These are phyloP conservation scores for Tremella fuciformis DNA, from an alignment of 768 basidiomycete species.

Conservation along the genomic window DNA sequence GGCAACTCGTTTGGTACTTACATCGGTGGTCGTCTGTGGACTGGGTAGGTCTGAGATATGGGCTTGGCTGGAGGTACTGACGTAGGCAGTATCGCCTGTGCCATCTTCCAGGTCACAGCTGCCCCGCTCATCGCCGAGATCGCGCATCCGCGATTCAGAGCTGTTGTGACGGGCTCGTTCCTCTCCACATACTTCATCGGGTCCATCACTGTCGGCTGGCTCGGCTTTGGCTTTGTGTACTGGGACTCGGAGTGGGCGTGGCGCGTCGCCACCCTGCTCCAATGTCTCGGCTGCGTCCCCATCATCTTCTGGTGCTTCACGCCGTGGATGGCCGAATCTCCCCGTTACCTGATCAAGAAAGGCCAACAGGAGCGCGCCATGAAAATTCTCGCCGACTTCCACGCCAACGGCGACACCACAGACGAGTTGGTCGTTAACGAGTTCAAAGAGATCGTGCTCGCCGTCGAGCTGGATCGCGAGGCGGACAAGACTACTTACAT, in stretches of 20 bases:
- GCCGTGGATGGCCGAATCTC: slow-evolving; percentile 73
- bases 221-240: slow-evolving; percentile 17
- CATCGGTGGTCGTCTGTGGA: slow-evolving; percentile 31
- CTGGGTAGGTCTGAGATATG: slow-evolving; percentile 54
- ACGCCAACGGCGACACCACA: slow-evolving; percentile 66
- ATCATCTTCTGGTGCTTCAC: slow-evolving; percentile 54
- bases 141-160: slow-evolving; percentile 19
- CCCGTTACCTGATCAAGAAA: slow-evolving; percentile 74
- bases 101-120: slow-evolving; percentile 55
- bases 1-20: slow-evolving; percentile 26
- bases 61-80: background rate
- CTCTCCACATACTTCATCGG: slow-evolving; percentile 20
- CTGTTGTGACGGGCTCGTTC: slow-evolving; percentile 51
- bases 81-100: slow-evolving; percentile 3
- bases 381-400: slow-evolving; percentile 70
- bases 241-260: slow-evolving; percentile 56
- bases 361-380: slow-evolving; percentile 69
- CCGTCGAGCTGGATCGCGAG: slow-evolving; percentile 54
- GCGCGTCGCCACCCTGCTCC: slow-evolving; percentile 55
- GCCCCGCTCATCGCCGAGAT: slow-evolving; percentile 55
- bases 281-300: slow-evolving; percentile 51
- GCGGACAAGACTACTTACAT: slow-evolving; percentile 49
- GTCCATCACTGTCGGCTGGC: slow-evolving; percentile 11
- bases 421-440: slow-evolving; percentile 54
- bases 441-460: slow-evolving; percentile 63